Conservation (phyloP, 257 asterid genomes). For the Eucommia ulmoides region DNA sequence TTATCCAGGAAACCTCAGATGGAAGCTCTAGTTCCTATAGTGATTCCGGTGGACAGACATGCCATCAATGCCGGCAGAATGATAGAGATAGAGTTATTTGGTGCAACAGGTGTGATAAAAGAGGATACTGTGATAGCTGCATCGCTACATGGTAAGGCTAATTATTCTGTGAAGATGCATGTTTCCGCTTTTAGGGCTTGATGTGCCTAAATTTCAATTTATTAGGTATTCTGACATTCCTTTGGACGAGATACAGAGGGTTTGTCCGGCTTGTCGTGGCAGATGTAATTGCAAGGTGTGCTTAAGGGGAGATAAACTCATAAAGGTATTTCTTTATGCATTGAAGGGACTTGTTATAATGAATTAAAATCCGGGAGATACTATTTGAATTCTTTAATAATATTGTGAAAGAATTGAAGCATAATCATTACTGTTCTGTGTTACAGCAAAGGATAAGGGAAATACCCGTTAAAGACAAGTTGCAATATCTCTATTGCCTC, state of each 20-base stretch:
- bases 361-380: neutral
- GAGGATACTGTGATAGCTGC: constrained; percentile 92
- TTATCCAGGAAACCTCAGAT: constrained; percentile 60
- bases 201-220: constrained; percentile 18
- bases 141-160: constrained; percentile 71
- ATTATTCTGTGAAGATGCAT: constrained; percentile 4
- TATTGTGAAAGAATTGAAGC: neutral
- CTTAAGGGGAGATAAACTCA: constrained; percentile 82
- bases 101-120: constrained; percentile 85
- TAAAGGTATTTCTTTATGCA: constrained; percentile 50
- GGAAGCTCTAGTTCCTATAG: constrained; percentile 70
- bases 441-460: constrained; percentile 69
- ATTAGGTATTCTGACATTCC: constrained; percentile 74
- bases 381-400: neutral
- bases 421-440: constrained; percentile 7
- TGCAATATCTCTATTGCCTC: constrained; percentile 78
- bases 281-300: constrained; percentile 86
- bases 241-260: constrained; percentile 57
- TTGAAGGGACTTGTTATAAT: constrained; percentile 11
- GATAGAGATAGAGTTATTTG: constrained; percentile 46
- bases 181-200: too few relatives aligned
- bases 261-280: constrained; percentile 97
- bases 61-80: constrained; percentile 83
- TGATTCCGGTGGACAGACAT: constrained; percentile 78
- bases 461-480: constrained; percentile 67